phyloP scores from a whole-genome alignment of 2,329 filamentous ascomycete genomes.

The Bipolaris victoriae region DNA sequence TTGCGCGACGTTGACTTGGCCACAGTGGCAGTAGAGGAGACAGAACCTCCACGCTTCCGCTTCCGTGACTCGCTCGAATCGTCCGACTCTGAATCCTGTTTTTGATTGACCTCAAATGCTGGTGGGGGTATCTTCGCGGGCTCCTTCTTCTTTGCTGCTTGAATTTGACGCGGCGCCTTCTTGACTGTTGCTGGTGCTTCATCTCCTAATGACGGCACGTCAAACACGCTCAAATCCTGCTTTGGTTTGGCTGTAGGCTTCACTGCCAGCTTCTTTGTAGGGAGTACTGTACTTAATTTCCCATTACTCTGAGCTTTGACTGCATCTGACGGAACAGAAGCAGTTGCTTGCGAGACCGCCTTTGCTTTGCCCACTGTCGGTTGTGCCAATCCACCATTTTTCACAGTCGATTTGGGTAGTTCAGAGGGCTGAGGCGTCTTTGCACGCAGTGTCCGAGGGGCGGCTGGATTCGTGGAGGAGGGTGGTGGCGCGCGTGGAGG shows the following conservation, averaged over 20 bases:
- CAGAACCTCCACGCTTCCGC: conserved; percentile 38
- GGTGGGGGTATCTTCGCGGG: neutral
- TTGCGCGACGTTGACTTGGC: conserved; percentile 15
- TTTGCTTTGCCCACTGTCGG: conserved; percentile 20
- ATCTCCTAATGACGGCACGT: conserved; percentile 38
- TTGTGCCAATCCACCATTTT: conserved; percentile 4
- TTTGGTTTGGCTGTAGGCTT: conserved; percentile 9
- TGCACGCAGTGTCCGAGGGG: conserved; percentile 7
- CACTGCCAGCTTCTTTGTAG: conserved; percentile 13
- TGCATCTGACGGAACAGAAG: conserved; percentile 11
- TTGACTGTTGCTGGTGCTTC: conserved; percentile 25
- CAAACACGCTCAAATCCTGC: conserved; percentile 28
- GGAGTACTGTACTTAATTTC: conserved; percentile 2
- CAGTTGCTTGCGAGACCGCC: conserved; percentile 21
- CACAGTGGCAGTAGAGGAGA: conserved; percentile 19
- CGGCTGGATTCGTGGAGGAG: conserved; percentile 1
- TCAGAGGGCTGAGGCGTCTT: conserved; percentile 22
- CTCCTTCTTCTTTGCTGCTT: conserved; percentile 18
- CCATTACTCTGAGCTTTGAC: conserved; percentile 16
- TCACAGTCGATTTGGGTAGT: conserved; percentile 3
- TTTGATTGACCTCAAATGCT: conserved; percentile 12
- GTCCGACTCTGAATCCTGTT: conserved; percentile 30
- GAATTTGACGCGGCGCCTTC: conserved; percentile 23
- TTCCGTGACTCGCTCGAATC: conserved; percentile 40
- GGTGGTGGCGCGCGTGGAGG: conserved; percentile 5